Evolutionary conservation across 2,329 filamentous ascomycete genomes (phyloP), one percentile per base, ranked within the genome.

Genomic region (Colletotrichum sp.): DNA sequence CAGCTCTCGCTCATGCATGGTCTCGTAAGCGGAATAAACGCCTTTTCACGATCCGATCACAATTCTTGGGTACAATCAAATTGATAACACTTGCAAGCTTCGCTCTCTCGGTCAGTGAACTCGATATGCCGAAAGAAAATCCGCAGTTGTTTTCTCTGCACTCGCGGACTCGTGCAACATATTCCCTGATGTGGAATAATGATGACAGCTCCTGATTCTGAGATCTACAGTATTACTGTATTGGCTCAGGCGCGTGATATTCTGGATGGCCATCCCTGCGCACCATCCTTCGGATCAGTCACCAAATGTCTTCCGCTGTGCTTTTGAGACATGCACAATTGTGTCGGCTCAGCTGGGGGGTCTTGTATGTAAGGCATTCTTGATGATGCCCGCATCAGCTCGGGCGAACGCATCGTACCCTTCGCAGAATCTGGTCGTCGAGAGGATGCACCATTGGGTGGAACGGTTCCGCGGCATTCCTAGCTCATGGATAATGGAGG

Each of bases 281-380:
- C n/a, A 61, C 29, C 31, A 33, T 61, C n/a, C 31, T n/a, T 61
- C 58, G 18, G 27, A 61, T 33, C 27, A 34, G 33, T 34, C n/a
- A n/a, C 58, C 33, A 21, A 33, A 33, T 27, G 33, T 61, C 31
- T n/a, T n/a, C 12, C 16, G 29, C 58, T 36, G 18, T 61, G 58
- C 29, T 24, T 61, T 34, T 58, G 55, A 58, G 55, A 58, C 55
- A 58, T 58, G 27, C 9, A 11, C 55, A 31, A 31, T 33, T 33
- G 13, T 33, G 31, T 9, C 29, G 31, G n/a, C 61, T 43, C 81
- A 75, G 31, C 43, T 51, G n/a, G 43, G 43, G n/a, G 11, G 43
- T 8, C 9, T 51, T 43, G 18, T 18, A n/a, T 31, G 31, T 12
- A 33, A 4, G 9, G 31, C 31, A 1, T 33, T 33, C 11, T 12